Conservation (phyloP, 2,329 filamentous ascomycete genomes). For the Pseudocercospora musae region DNA sequence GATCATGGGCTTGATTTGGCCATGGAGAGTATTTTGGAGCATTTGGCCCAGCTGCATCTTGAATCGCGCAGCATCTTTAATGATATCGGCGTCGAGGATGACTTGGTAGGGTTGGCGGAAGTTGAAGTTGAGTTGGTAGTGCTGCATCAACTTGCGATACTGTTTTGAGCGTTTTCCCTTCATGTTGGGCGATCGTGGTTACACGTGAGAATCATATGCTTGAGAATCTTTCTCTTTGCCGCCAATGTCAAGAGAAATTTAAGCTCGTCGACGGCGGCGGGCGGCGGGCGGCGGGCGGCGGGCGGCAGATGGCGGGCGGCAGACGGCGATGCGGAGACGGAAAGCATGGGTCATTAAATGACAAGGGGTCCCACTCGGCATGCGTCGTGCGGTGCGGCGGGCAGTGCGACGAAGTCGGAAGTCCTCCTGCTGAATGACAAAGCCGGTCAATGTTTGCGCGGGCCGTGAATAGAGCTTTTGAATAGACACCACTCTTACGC, state of each 20-base stretch:
- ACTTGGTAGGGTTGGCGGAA: conserved; percentile 87
- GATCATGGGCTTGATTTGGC: conserved; percentile 80
- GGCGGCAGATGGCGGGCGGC: too few relatives aligned
- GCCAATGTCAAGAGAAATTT: neutral
- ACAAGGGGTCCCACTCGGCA: too few relatives aligned
- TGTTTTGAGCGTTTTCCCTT: conserved; percentile 68
- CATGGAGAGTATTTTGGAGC: conserved; percentile 79
- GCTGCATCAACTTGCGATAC: conserved; percentile 89
- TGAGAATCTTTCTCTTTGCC: neutral
- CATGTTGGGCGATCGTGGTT: conserved; percentile 49
- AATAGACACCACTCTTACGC: neutral
- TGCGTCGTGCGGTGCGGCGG: too few relatives aligned
- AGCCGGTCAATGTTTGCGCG: neutral
- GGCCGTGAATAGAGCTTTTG: neutral
- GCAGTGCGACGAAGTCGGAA: too few relatives aligned
- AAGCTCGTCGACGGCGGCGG: neutral
- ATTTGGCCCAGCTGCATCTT: conserved; percentile 83
- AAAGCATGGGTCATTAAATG: neutral
- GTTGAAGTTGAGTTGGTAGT: conserved; percentile 80
- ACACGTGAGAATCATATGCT: too few relatives aligned
- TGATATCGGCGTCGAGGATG: conserved; percentile 86
- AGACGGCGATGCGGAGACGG: neutral
- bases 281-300: neutral
- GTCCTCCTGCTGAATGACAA: too few relatives aligned
- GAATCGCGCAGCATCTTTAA: conserved; percentile 75